Conservation (phyloP, 352 stramenopile genomes). For the Phytophthora foliorum region DNA sequence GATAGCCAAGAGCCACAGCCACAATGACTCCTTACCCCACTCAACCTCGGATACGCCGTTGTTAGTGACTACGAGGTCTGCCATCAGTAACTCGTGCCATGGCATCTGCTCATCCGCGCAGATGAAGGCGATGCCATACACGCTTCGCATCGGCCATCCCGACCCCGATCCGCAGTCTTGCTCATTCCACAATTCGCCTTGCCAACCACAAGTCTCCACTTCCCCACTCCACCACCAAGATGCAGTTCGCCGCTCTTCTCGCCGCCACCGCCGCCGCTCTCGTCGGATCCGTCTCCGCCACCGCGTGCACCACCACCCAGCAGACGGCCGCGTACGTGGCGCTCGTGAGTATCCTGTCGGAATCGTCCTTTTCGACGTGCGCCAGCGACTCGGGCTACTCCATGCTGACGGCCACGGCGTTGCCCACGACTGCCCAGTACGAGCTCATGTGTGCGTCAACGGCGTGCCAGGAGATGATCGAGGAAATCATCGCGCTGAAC, state of each 20-base stretch:
- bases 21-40: not conserved
- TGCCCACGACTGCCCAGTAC: slow-evolving; percentile 36
- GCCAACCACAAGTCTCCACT: slow-evolving; percentile 6
- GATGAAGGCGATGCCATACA: too few species aligned
- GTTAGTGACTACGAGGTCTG: not conserved
- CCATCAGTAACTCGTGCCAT: not conserved
- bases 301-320: slow-evolving; percentile 18
- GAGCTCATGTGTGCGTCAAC: slow-evolving; percentile 33
- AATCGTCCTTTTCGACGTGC: slow-evolving; percentile 26
- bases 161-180: not conserved
- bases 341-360: slow-evolving; percentile 22
- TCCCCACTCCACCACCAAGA: slow-evolving; percentile 3
- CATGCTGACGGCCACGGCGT: slow-evolving; percentile 32
- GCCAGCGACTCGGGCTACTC: slow-evolving; percentile 34
- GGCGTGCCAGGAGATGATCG: slow-evolving; percentile 35
- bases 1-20: not conserved
- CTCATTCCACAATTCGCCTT: slow-evolving; percentile 26
- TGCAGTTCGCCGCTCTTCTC: slow-evolving; percentile 34
- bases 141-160: not conserved
- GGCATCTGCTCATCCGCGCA: not conserved
- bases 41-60: not conserved
- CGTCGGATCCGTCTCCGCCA: slow-evolving; percentile 12
- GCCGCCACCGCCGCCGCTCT: slow-evolving; percentile 21
- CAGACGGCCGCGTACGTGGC: slow-evolving; percentile 27
- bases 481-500: slow-evolving; percentile 24